Conservation (phyloP, 768 basidiomycete genomes). For the Hypsizygus marmoreus region DNA sequence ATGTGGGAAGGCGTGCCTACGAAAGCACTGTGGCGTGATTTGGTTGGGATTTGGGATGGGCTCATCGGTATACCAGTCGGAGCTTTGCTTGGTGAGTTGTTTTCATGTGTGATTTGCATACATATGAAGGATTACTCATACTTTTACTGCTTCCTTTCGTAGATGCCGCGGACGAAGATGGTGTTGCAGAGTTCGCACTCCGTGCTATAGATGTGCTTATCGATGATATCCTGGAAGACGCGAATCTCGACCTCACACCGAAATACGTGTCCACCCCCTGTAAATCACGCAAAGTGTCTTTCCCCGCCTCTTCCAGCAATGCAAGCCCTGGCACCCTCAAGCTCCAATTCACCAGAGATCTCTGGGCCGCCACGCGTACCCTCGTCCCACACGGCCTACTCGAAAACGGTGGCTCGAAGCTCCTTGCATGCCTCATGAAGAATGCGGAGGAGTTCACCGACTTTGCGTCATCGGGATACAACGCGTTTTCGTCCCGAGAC, state of each 20-base stretch:
- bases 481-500: not conserved
- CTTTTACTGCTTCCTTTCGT: constrained; percentile 7
- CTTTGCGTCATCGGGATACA: constrained; percentile 15
- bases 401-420: constrained; percentile 40
- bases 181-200: constrained; percentile 37
- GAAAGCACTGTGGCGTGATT: constrained; percentile 37
- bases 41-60: constrained; percentile 58
- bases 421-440: constrained; percentile 52
- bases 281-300: too few species aligned
- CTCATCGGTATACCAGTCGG: constrained; percentile 53
- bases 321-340: constrained; percentile 38
- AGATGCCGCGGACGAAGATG: constrained; percentile 46
- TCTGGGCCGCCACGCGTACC: constrained; percentile 53
- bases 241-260: constrained; percentile 41
- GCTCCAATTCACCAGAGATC: constrained; percentile 54
- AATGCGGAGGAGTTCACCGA: constrained; percentile 48
- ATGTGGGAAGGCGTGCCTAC: not conserved
- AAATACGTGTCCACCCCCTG: constrained; percentile 11
- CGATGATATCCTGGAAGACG: constrained; percentile 46
- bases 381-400: constrained; percentile 46
- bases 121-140: constrained; percentile 2
- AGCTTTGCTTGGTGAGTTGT: constrained; percentile 43
- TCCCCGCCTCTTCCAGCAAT: constrained; percentile 6
- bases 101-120: not conserved
- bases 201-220: constrained; percentile 44